A percentile compares a stretch with the other conserved stretches of the same genome.
These are phyloP conservation scores for Nitzschia sp. DNA, from an alignment of 108 stramenopile genomes.

Conservation along the genomic window DNA sequence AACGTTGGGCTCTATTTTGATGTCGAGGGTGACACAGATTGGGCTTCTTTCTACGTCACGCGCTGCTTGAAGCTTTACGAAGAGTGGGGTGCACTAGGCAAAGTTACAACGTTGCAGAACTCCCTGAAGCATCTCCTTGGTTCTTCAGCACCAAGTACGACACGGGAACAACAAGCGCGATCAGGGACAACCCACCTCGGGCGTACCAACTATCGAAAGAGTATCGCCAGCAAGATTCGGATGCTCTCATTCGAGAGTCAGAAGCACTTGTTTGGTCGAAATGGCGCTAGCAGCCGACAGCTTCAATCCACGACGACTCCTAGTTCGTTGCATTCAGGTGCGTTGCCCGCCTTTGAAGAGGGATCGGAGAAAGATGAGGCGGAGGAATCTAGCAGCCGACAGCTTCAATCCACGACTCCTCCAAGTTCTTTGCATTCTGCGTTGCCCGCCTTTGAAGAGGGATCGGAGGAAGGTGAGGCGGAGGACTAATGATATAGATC, in stretches of 20 bases:
- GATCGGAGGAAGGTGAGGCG: too few species aligned
- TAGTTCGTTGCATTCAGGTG: too few species aligned
- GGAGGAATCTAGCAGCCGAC: too few species aligned
- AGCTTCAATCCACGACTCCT: too few species aligned
- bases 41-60: conserved; percentile 22
- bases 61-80: conserved; percentile 25
- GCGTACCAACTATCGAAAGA: neutral
- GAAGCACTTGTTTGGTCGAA: neutral
- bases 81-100: conserved; percentile 46
- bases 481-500: too few species aligned
- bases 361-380: too few species aligned
- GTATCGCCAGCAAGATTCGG: neutral
- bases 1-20: conserved; percentile 24
- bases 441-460: too few species aligned
- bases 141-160: neutral
- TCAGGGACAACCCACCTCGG: neutral
- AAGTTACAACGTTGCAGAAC: conserved; percentile 17
- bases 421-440: too few species aligned
- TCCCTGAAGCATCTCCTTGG: neutral
- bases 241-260: neutral
- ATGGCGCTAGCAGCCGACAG: too few species aligned
- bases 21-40: conserved; percentile 17
- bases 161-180: neutral
- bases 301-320: too few species aligned
- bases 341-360: too few species aligned